Base-by-base conservation (phyloP, 148 eudicot genomes). In the Linanthus parryae region DNA sequence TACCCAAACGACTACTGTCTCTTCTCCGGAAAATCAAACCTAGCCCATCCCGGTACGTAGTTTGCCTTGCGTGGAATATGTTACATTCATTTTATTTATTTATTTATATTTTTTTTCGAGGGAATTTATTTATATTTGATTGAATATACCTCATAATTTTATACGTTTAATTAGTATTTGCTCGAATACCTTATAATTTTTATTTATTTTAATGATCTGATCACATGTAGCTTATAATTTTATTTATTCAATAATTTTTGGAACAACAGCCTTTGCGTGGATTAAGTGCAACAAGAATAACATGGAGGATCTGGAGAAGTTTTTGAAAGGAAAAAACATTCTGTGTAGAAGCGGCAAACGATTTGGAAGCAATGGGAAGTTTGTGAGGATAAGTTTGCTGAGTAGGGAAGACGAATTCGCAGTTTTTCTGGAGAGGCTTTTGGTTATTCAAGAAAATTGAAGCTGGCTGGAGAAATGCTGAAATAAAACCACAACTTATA, bases 211-310 rank as follows among this genome's bases (percentile, higher is more conserved):
- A n/a, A n/a, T n/a, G n/a, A n/a, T n/a, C n/a, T n/a, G n/a, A n/a
- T n/a, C n/a, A n/a, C n/a, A n/a, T n/a, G n/a, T 11, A 22, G 2
- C n/a, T 8, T 11, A 22, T 44, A 7, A 24, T 5, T 17, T 30
- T 15, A 26, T 52, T 23, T 34, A 27, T 4, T 17, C 4, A 22
- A 26, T 22, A 15, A n/a, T 43, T n/a, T n/a, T n/a, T n/a, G n/a
- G n/a, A n/a, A n/a, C n/a, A n/a, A 57, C 73, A 85, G 97, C 84
- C 5, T 91, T 81, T 65, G 97, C 97, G 5, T 91, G 95, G 95
- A 58, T 86, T 59, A 82, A 76, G 55, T 61, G 72, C 54, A 76
- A 73, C 58, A 54, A 67, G 22, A 63, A 20, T 8, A n/a, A n/a
- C n/a, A 17, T 41, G 2, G 79, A 54, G 38, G 88, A 90, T 22